phyloP scores from a whole-genome alignment of 2,329 filamentous ascomycete species.

The Cladophialophora yegresii region DNA sequence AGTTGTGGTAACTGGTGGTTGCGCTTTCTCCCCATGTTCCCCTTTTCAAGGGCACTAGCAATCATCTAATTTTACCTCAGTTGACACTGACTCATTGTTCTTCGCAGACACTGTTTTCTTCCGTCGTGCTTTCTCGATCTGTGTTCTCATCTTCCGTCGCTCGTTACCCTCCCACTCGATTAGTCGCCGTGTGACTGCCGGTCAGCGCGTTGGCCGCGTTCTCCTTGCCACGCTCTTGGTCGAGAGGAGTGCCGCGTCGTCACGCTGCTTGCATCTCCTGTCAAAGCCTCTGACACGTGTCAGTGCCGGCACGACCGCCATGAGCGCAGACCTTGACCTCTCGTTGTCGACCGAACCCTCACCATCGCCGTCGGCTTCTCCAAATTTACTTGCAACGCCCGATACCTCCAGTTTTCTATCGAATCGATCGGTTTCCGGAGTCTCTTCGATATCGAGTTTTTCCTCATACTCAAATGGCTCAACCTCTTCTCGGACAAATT shows the following conservation, averaged over 20 bases:
- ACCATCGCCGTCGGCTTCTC: conserved; percentile 33
- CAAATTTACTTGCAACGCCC: conserved; percentile 30
- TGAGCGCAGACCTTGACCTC: conserved; percentile 25
- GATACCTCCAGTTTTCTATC: conserved; percentile 35
- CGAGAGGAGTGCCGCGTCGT: background rate
- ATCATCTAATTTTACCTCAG: conserved; percentile 26
- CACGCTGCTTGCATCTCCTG: background rate
- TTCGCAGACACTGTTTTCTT: conserved; percentile 4
- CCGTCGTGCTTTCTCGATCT: conserved; percentile 2
- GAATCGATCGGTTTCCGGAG: conserved; percentile 50
- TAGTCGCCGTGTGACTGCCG: conserved; percentile 8
- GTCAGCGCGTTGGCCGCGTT: background rate
- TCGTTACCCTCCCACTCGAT: conserved; percentile 2
- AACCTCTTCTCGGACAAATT: conserved; percentile 46
- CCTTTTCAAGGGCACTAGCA: conserved; percentile 21
- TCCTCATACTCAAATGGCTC: conserved; percentile 50
- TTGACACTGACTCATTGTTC: background rate
- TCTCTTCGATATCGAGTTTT: conserved; percentile 49
- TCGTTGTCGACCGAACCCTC: conserved; percentile 15
- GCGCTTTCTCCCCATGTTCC: conserved; percentile 13
- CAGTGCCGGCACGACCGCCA: conserved; percentile 11
- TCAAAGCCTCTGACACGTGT: background rate
- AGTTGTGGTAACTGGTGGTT: background rate
- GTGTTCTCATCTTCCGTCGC: conserved; percentile 1
- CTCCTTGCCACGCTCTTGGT: conserved; percentile 1